Base-by-base conservation (phyloP, 768 basidiomycete genomes). In the Rhizopogon vinicolor region DNA sequence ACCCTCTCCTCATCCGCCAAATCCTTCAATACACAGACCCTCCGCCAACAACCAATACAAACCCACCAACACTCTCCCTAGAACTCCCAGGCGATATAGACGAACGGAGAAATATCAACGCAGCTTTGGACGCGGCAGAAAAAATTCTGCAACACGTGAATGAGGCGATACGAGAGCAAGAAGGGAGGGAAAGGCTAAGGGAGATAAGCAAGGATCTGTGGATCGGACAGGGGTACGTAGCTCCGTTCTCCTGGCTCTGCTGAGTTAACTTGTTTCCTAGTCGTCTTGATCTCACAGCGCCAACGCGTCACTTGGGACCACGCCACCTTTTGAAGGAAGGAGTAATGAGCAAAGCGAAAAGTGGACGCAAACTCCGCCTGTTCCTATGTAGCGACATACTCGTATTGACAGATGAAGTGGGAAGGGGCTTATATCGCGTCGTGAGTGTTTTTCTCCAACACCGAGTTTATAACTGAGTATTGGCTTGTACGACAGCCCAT, bases 361-460 rank as follows among this genome's bases (percentile, higher is more conserved):
- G 92, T 57, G 86, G 91, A 3, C 76, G 89, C 50, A 90, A 83
- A 65, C 69, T 98, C 44, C 78, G 84, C 41, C 82, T 78, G 6
- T 85, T 93, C 69, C 69, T 98, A 58, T 98, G 94, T 64, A 96
- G 82, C 63, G 96, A 98, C 65, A 89, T 96, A 41, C 68, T 98
- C 45, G 84, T 98, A 3, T 75, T 98, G 54, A 87, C 92, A 18
- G 91, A 94, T 60, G 86, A 85, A 33, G 68, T 70, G 0, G 80
- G 80, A 28, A 83, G 79, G 58, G 84, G 83, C 12, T 65, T 96
- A 13, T 95, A 95, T 69, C 82, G 89, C 40, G 89, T 93, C 83
- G 93, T 93, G 52, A 62, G 85, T 72, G 35, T 35, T 14, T 13
- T 43, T 31, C 40, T 10, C 25, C n/a, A 19, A 16, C 18, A 22